Evolutionary conservation across 805 yeast species (phyloP).

Genomic region (Wickerhamomyces alni): DNA sequence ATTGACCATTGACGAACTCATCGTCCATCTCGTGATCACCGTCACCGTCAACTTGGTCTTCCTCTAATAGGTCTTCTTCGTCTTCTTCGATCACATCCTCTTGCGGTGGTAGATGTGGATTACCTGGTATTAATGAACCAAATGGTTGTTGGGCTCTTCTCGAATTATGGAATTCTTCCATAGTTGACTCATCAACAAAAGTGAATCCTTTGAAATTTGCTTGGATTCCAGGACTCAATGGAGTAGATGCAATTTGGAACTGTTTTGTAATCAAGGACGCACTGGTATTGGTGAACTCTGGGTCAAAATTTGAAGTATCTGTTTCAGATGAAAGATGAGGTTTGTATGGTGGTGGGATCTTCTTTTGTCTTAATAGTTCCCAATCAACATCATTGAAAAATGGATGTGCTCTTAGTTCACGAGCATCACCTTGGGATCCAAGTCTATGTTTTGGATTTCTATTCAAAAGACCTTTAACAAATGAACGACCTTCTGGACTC

Average conservation of each 20-base stretch:
- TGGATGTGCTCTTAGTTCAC: slow-evolving; percentile 87
- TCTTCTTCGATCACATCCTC: slow-evolving; percentile 80
- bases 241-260: slow-evolving; percentile 54
- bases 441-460: slow-evolving; percentile 94
- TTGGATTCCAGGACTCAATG: slow-evolving; percentile 90
- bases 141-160: slow-evolving; percentile 31
- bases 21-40: slow-evolving; percentile 64
- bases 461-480: slow-evolving; percentile 91
- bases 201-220: slow-evolving; percentile 97
- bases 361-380: slow-evolving; percentile 70
- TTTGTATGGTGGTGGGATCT: slow-evolving; percentile 93
- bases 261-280: slow-evolving; percentile 75
- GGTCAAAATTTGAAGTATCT: slow-evolving; percentile 95
- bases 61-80: slow-evolving; percentile 43
- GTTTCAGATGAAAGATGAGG: slow-evolving; percentile 89
- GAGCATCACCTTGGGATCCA: slow-evolving; percentile 88
- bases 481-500: slow-evolving; percentile 88
- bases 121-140: slow-evolving; percentile 74
- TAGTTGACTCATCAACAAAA: slow-evolving; percentile 87
- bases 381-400: slow-evolving; percentile 91
- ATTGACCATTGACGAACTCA: slow-evolving; percentile 84
- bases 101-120: slow-evolving; percentile 74
- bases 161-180: slow-evolving; percentile 72
- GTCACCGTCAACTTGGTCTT: slow-evolving; percentile 28
- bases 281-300: slow-evolving; percentile 91